Conservation (phyloP, 352 stramenopile species). For the Globisporangium heterothallicum region DNA sequence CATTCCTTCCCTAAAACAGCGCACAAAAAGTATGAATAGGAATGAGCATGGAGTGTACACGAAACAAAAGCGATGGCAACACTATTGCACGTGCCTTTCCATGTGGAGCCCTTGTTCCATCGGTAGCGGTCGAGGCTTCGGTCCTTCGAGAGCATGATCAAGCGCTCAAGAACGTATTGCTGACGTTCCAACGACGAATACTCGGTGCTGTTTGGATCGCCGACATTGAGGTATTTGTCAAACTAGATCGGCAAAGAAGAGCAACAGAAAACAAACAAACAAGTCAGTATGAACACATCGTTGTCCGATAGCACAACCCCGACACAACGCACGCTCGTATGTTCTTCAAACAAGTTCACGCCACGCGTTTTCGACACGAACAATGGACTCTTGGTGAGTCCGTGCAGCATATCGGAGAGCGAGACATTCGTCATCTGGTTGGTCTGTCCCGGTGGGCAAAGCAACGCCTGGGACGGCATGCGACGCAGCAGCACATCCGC, state of each 20-base stretch:
- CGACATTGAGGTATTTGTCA: constrained; percentile 86
- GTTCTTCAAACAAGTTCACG: constrained; percentile 79
- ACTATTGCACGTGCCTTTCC: constrained; percentile 39
- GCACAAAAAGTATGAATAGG: background rate
- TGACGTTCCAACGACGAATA: constrained; percentile 75
- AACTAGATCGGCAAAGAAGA: too few species aligned
- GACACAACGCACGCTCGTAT: constrained; percentile 52
- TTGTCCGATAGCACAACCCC: background rate
- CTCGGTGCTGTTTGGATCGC: constrained; percentile 57
- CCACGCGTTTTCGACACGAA: constrained; percentile 72
- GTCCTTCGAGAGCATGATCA: constrained; percentile 86
- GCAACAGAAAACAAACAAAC: constrained; percentile 10
- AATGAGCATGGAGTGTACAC: background rate
- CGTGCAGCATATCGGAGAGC: constrained; percentile 68
- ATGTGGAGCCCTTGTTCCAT: constrained; percentile 75
- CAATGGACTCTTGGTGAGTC: constrained; percentile 52
- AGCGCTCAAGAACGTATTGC: constrained; percentile 77
- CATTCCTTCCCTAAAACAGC: constrained; percentile 57
- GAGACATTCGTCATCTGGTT: constrained; percentile 83
- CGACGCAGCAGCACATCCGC: constrained; percentile 69
- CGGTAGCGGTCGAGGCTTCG: constrained; percentile 78
- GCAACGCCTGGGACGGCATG: constrained; percentile 60
- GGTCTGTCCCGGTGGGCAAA: constrained; percentile 66
- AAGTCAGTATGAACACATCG: background rate
- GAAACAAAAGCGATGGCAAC: too few species aligned